These are phyloP conservation scores for Ceratocystis alfenasii DNA, from an alignment of 2,329 filamentous ascomycete species.

Conservation along the genomic window DNA sequence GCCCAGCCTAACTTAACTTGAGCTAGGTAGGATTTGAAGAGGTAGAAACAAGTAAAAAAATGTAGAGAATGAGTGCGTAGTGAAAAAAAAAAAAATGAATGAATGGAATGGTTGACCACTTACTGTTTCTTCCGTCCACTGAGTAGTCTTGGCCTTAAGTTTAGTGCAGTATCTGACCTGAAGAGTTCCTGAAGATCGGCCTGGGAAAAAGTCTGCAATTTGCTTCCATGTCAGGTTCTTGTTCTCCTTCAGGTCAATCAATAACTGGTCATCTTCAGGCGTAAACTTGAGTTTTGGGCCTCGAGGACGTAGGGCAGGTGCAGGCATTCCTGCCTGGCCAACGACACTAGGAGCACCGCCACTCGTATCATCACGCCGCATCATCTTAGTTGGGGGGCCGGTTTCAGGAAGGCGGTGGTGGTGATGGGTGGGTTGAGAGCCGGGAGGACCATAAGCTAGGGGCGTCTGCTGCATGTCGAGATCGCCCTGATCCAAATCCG, in stretches of 20 bases:
- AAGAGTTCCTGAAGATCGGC: conserved; percentile 75
- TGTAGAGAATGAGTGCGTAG: neutral
- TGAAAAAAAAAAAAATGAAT: neutral
- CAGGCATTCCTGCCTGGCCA: conserved; percentile 75
- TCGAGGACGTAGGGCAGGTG: conserved; percentile 65
- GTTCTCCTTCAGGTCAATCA: conserved; percentile 86
- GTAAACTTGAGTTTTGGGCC: conserved; percentile 92
- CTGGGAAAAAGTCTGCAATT: conserved; percentile 92
- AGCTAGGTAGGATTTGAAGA: neutral
- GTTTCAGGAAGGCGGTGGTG: conserved; percentile 71
- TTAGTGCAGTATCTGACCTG: conserved; percentile 94
- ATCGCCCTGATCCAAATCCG: conserved; percentile 43
- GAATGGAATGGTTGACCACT: conserved; percentile 29
- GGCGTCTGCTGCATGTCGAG: conserved; percentile 45
- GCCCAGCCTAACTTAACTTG: neutral
- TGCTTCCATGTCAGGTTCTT: conserved; percentile 95
- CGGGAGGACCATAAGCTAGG: conserved; percentile 26
- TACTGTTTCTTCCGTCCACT: conserved; percentile 91
- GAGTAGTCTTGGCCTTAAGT: conserved; percentile 81
- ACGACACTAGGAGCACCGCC: conserved; percentile 70
- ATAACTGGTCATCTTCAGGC: conserved; percentile 73
- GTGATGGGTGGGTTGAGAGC: conserved; percentile 53
- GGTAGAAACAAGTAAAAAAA: neutral
- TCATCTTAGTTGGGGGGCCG: conserved; percentile 55
- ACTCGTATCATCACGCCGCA: conserved; percentile 43